Evolutionary conservation across 2,329 filamentous ascomycete species (phyloP), one percentile per base, ranked within the genome.

Genomic region (Aspergillus sergii): DNA sequence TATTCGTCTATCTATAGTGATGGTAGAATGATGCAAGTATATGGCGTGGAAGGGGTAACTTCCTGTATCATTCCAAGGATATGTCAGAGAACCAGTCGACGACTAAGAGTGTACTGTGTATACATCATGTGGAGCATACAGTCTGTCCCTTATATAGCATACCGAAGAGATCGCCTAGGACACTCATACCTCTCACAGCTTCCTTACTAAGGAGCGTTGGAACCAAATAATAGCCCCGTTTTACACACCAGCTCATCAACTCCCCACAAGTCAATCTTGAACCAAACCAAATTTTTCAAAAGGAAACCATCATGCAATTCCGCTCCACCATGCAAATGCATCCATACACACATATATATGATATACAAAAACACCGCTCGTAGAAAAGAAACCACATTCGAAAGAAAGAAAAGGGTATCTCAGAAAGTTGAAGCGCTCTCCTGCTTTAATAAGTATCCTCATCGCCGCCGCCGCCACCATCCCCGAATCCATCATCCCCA

Each of bases 401-500:
- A 46, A 60, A 68, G 63, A 66, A 64, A 70, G 60, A 62, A 64
- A 73, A 69, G 70, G 73, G 73, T 76, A 76, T 76, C 71, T 69
- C 48, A 14, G 64, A 63, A 68, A 30, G 61, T 61, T 58, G 57
- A 60, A 23, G 14, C 16, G 28, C 21, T 46, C 72, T 19, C 48
- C 14, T 26, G 26, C 16, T 50, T 51, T 69, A 80, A 65, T 75
- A 79, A 26, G 75, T 76, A 68, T 79, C 80, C 63, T 81, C 83
- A 56, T 82, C 83, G 59, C 83, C 85, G 8, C 80, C 83, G 7
- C 80, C 83, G 45, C 81, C 85, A 51, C 81, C 85, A 66, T 84
- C 87, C 30, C 80, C 85, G 58, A 82, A 84, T 62, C 83, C 84
- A 66, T 84, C 87, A 60, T 84, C 85, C 57, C 86, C 80, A 57